A percentile compares a stretch with the other conserved stretches of the same genome.
phyloP scores from a whole-genome alignment of 176 grass and related monocot species.

The Triticum turgidum region DNA sequence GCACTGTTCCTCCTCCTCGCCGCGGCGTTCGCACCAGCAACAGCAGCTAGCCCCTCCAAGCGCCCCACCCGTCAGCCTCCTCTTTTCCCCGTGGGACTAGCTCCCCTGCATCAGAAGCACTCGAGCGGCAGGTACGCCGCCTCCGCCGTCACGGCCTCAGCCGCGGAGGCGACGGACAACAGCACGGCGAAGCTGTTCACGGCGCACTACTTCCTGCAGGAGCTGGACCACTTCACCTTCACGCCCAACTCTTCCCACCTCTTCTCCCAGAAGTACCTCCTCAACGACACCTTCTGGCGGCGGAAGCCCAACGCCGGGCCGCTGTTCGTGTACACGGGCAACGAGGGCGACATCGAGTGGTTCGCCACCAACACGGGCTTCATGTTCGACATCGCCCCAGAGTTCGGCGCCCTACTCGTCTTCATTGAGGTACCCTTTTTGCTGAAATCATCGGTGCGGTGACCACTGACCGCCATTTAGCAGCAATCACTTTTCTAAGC shows the following conservation, averaged over 20 bases:
- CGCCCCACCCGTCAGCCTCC: neutral
- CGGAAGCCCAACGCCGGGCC: slow-evolving; percentile 35
- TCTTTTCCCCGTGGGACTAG: neutral
- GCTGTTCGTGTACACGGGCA: slow-evolving; percentile 92
- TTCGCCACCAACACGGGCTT: slow-evolving; percentile 79
- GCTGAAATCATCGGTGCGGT: neutral
- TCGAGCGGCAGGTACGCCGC: neutral
- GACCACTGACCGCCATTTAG: neutral
- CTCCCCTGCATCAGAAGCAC: neutral
- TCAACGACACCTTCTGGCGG: slow-evolving; percentile 79
- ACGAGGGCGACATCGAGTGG: slow-evolving; percentile 90
- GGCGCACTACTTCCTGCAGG: slow-evolving; percentile 77
- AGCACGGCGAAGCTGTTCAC: slow-evolving; percentile 45
- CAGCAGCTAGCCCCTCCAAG: neutral
- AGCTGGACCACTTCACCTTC: slow-evolving; percentile 98
- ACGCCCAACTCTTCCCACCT: slow-evolving; percentile 53
- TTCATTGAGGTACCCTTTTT: slow-evolving; percentile 70
- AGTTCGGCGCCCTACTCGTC: slow-evolving; percentile 77
- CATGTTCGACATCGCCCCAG: slow-evolving; percentile 85
- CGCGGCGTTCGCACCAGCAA: neutral
- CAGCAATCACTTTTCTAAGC: neutral
- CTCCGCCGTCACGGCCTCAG: neutral
- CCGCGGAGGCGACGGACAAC: no score
- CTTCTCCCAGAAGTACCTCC: slow-evolving; percentile 88
- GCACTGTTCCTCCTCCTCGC: neutral